Base-by-base conservation (phyloP, 1,284 basidiomycete genomes). In the Termitomyces sp. region DNA sequence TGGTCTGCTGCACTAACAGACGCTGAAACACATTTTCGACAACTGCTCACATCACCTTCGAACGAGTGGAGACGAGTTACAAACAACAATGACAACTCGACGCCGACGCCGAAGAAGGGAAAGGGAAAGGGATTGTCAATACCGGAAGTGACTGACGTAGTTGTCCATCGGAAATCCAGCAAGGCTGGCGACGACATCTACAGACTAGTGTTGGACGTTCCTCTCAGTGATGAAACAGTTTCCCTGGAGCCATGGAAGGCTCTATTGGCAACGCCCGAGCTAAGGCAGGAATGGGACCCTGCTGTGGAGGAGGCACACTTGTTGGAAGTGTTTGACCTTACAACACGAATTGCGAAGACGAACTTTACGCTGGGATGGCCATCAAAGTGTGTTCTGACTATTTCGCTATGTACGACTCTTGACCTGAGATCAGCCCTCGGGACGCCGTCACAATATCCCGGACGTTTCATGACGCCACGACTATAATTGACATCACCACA, bases 331-430 rank as follows among this genome's bases (percentile, higher is more conserved):
- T 82, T 96, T 55, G 94, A 96, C 67, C 84, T 86, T 28, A 81
- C 82, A 56, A 96, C 94, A 3, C 79, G 92, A 57, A 88, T 98
- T 63, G 81, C 82, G 50, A 93, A 90, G 74, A 95, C 94, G 0
- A 90, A 93, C 63, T 98, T 92, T 68, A 85, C 86, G 5, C 73
- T 98, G 7, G 97, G 96, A 1, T 98, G 96, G 96, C 96, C 96
- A 55, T 94, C 93, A 53, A 96, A 89, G 91, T 94, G 67, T 68
- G 90, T 79, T 28, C 12, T 47, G 15, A 28, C 17, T 15, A 41
- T 12, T 5, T 51, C 15, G 15, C 40, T n/a, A 41, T 31, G 12
- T 43, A 55, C 10, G 54, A 47, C 61, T 52, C 54, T 64, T 58
- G 44, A 38, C 50, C 56, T 58, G 44, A 41, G 62, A 13, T 52